Percentiles rank a stretch among this genome's conserved stretches.
phyloP scores from a whole-genome alignment of 345 rosid species.

The thale cress (Arabidopsis thaliana) region TAIR10.1 NC_003071.7:8848001-8848500 shows the following conservation, averaged over 20 bases:
- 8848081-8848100: conserved; percentile 51
- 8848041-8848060: conserved; percentile 61
- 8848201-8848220: conserved; percentile 6
- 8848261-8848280: conserved; percentile 15
- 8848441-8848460: conserved; percentile 60
- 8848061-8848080: conserved; percentile 52
- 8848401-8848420: conserved; percentile 65
- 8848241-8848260: conserved; percentile 27
- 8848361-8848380: conserved; percentile 56
- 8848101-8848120: conserved; percentile 43
- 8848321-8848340: background rate
- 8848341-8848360: conserved; percentile 25
- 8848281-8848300: conserved; percentile 6
- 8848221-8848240: conserved; percentile 32
- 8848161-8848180: background rate
- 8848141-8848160: background rate
- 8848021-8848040: conserved; percentile 57
- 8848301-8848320: background rate
- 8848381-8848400: conserved; percentile 58
- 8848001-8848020: conserved; percentile 64
- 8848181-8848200: background rate
- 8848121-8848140: background rate
- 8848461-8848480: conserved; percentile 67
- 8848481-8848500: conserved; percentile 55
- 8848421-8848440: conserved; percentile 64